phyloP scores from a whole-genome alignment of 495 filamentous ascomycete species.

The Cercophora sp. region DNA sequence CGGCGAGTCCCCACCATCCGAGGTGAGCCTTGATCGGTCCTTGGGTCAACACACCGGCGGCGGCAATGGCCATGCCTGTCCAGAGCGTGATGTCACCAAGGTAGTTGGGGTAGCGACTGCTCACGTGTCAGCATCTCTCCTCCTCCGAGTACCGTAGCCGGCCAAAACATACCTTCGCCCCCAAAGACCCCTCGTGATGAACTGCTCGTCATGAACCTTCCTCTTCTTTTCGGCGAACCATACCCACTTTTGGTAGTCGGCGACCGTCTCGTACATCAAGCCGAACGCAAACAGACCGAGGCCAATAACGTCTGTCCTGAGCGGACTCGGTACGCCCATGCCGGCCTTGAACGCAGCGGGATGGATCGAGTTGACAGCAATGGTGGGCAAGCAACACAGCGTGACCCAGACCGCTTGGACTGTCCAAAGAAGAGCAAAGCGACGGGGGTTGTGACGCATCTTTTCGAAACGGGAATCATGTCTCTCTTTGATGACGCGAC shows the following conservation, averaged over 20 bases:
- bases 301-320: slow-evolving; percentile 50
- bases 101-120: slow-evolving; percentile 61
- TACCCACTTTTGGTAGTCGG: slow-evolving; percentile 54
- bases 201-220: slow-evolving; percentile 60
- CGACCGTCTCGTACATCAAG: slow-evolving; percentile 52
- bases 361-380: slow-evolving; percentile 54
- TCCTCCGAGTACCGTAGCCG: background rate
- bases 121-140: background rate
- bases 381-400: slow-evolving; percentile 55
- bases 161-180: slow-evolving; percentile 30
- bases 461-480: slow-evolving; percentile 58
- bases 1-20: slow-evolving; percentile 31
- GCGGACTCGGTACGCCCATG: slow-evolving; percentile 28
- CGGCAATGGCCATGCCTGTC: slow-evolving; percentile 51
- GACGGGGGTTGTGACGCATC: slow-evolving; percentile 49
- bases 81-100: slow-evolving; percentile 62
- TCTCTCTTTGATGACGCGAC: slow-evolving; percentile 50
- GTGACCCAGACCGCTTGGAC: slow-evolving; percentile 60
- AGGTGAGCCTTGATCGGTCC: slow-evolving; percentile 42
- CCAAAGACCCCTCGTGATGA: slow-evolving; percentile 58
- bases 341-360: slow-evolving; percentile 17
- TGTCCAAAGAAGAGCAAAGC: slow-evolving; percentile 54
- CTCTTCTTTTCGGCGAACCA: slow-evolving; percentile 53
- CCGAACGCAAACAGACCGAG: slow-evolving; percentile 51
- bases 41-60: slow-evolving; percentile 46